These are phyloP conservation scores for Lizanozyma gosingica DNA, from an alignment of 1,139 yeast species.

Conservation along the genomic window DNA sequence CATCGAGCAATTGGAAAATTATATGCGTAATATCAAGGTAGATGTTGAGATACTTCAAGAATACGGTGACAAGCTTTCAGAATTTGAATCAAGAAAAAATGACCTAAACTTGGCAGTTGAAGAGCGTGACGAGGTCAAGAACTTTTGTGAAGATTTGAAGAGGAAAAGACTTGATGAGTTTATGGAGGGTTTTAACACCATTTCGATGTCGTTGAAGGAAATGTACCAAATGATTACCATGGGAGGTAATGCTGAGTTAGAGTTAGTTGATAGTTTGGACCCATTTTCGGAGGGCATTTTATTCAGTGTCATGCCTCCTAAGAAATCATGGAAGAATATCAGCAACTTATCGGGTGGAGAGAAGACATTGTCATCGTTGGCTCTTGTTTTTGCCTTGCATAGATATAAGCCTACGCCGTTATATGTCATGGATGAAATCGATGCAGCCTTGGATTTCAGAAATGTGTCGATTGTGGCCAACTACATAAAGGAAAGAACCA, in stretches of 20 bases:
- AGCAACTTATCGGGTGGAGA: constrained; percentile 97
- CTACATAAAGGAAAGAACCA: constrained; percentile 90
- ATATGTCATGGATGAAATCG: constrained; percentile 99
- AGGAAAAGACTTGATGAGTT: constrained; percentile 77
- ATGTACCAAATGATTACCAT: constrained; percentile 98
- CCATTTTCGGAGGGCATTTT: constrained; percentile 97
- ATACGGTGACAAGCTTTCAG: constrained; percentile 59
- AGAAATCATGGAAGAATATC: constrained; percentile 94
- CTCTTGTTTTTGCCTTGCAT: constrained; percentile 93
- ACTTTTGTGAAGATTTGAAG: constrained; percentile 60
- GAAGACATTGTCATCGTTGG: constrained; percentile 89
- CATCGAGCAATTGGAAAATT: constrained; percentile 47
- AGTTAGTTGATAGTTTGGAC: constrained; percentile 88
- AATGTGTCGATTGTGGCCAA: constrained; percentile 97
- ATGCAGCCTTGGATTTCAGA: constrained; percentile 95
- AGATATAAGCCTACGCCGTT: constrained; percentile 95
- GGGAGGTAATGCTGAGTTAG: constrained; percentile 99
- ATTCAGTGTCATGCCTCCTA: constrained; percentile 98
- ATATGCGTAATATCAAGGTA: constrained; percentile 49
- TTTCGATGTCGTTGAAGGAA: constrained; percentile 83
- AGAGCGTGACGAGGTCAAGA: constrained; percentile 58
- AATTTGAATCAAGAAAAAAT: constrained; percentile 50
- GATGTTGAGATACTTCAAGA: constrained; percentile 74
- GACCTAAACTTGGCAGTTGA: constrained; percentile 64
- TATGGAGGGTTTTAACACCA: constrained; percentile 83